phyloP scores from a whole-genome alignment of 345 rosid genomes.

The Melastoma malabathricum region DNA sequence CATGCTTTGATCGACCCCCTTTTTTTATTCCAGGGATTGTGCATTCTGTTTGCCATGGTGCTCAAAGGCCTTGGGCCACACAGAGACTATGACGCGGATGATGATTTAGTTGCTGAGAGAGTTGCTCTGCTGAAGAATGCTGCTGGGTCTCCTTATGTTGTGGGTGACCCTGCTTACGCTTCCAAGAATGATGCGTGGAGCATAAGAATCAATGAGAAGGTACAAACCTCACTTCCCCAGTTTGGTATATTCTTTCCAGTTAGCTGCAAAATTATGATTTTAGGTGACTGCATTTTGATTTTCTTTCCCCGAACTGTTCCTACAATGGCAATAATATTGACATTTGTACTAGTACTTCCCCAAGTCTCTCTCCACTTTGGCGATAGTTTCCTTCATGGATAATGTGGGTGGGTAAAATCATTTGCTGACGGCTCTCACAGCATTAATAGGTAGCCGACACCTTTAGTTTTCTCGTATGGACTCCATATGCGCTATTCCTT shows the following conservation, averaged over 20 bases:
- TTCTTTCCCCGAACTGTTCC: too few relatives aligned
- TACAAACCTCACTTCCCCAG: constrained; percentile 1
- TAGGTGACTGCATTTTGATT: too few relatives aligned
- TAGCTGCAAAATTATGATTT: too few relatives aligned
- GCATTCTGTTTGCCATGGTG: constrained; percentile 44
- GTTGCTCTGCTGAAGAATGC: constrained; percentile 54
- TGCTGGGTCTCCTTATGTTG: constrained; percentile 37
- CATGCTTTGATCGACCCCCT: neutral
- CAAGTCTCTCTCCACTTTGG: too few relatives aligned
- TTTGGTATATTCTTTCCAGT: too few relatives aligned
- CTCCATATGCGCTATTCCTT: constrained; percentile 8
- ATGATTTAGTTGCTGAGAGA: constrained; percentile 42
- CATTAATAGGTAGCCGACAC: too few relatives aligned
- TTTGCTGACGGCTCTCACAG: too few relatives aligned
- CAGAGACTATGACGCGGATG: constrained; percentile 60
- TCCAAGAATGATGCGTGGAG: constrained; percentile 37
- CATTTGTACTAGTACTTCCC: too few relatives aligned
- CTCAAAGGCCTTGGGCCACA: constrained; percentile 73
- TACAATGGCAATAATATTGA: too few relatives aligned
- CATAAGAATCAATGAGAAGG: constrained; percentile 47
- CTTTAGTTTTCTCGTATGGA: constrained; percentile 3
- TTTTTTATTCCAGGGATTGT: constrained; percentile 36
- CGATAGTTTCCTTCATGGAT: too few relatives aligned
- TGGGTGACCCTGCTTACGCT: constrained; percentile 53
- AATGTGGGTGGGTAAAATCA: too few relatives aligned